phyloP scores from a whole-genome alignment of 164 flowering plant species.

The Stephania cephalantha region DNA sequence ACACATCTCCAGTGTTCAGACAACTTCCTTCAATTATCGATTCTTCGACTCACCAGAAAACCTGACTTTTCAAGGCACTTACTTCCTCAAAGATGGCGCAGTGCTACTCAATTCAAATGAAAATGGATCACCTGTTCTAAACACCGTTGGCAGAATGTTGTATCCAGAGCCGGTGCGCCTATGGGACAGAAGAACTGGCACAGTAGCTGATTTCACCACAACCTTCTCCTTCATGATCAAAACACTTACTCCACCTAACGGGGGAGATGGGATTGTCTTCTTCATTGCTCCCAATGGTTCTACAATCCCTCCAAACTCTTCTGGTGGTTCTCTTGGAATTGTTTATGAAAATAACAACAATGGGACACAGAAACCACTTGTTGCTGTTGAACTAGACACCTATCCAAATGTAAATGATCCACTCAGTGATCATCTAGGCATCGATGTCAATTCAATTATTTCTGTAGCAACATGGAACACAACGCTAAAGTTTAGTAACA shows the following conservation, averaged over 20 bases:
- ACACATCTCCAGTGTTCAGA: not conserved
- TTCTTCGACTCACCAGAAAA: not conserved
- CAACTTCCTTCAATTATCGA: conserved; percentile 6
- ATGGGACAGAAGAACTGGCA: conserved; percentile 17
- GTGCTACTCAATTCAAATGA: conserved; percentile 7
- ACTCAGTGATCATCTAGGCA: too few relatives aligned
- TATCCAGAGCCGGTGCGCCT: conserved; percentile 7
- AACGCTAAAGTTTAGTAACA: too few relatives aligned
- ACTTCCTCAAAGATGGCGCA: conserved; percentile 14
- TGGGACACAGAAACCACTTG: not conserved
- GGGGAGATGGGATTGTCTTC: conserved; percentile 26
- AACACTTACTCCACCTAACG: not conserved
- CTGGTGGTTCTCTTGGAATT: conserved; percentile 18
- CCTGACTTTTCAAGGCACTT: conserved; percentile 3
- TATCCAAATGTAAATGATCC: too few relatives aligned
- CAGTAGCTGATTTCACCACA: conserved; percentile 34
- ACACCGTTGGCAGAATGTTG: conserved; percentile 11
- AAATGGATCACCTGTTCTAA: not conserved
- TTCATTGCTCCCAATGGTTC: conserved; percentile 21
- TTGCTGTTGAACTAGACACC: too few relatives aligned
- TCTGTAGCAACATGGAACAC: too few relatives aligned
- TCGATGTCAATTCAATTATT: too few relatives aligned
- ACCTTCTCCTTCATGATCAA: conserved; percentile 23
- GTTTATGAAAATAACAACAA: conserved; percentile 16
- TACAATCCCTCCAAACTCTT: conserved; percentile 20